Base-by-base conservation (phyloP, 2,329 filamentous ascomycete species). In the Fusarium ambrosium region DNA sequence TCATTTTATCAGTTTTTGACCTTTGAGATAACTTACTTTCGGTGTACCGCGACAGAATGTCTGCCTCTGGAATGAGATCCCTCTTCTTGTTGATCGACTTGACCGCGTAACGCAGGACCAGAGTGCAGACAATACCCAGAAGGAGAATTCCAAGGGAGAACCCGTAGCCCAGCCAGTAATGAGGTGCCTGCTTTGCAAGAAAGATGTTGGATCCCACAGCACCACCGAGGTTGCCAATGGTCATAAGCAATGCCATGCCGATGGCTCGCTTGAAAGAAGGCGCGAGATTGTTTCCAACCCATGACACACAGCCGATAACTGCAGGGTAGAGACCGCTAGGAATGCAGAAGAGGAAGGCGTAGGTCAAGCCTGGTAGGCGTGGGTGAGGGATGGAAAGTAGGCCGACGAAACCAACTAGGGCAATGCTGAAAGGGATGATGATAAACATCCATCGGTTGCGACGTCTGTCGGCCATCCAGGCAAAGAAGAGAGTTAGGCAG, bases 191-290 rank as follows among this genome's bases (percentile, higher is more conserved):
- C 20, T 55, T 53, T 2, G 45, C 43, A 27, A 63, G 61, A 16
- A 41, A 63, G 16, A 63, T 55, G 22, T 63, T 63, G 14, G 61
- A 63, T 18, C 61, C 61, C 9, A 63, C 45, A 20, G 60, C 60
- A 22, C 60, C 60, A 13, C 60, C 60, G 14, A 62, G 29, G 16
- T 62, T 62, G 2, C 43, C 43, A 24, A 62, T 63, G 4, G 61
- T 55, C 22, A 63, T 37, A 9, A 63, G 4, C 2, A 63, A 16
- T 10, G 45, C 45, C 61, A 63, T 63, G n/a, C 61, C 61, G 22
- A 63, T 63, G 6, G 34, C 61, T 55, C 22, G 34, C 29, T 63
- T 63, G n/a, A 53, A 63, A 8, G 61, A 63, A 2, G 34, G 61
- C 0, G 45, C 45, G 2, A 63, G 61, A 11, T 41, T 63, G 2